Evolutionary conservation across 179 eudicot genomes (phyloP), one percentile per base, ranked within the genome.

Genomic region (Patellifolia procumbens): DNA sequence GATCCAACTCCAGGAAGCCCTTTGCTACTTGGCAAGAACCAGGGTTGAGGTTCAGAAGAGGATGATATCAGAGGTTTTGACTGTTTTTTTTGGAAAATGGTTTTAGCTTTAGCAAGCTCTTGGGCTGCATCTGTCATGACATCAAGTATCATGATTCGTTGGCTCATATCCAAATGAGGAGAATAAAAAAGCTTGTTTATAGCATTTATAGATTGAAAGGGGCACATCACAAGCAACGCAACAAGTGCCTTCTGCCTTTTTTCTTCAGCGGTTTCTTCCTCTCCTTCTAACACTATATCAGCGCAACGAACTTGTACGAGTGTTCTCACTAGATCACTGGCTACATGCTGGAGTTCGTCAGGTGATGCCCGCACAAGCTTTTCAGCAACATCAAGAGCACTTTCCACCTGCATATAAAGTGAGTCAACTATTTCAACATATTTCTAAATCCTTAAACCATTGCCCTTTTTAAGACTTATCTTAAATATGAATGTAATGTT

Each of bases 331-430:
- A 95, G 81, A 81, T 91, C 99, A 81, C 89, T 76, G 24, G 97
- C 95, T 70, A 90, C 66, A 78, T 82, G 88, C 61, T 65, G 80
- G 29, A 91, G 95, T 84, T 93, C 97, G 80, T 93, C 96, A 19
- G 97, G 97, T 29, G 95, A 90, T 80, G 99, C 97, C 68, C 97
- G 91, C 43, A 95, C 84, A 80, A 93, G 97, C 77, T 86, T 90
- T 83, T 95, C 99, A 70, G 92, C 95, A 83, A 90, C 93, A 85
- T 89, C 89, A 72, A 94, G 92, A 74, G 97, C 97, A 81, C 88
- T 85, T 74, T 91, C 97, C 58, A 94, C 93, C 97, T 94, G 85
- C 68, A 83, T 77, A 72, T 73, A 39, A 51, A 61, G 58, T 51
- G 72, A 45, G 34, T 51, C 35, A 75, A 70, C 37, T 29, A 46